A percentile compares a stretch with the other conserved stretches of the same genome.
phyloP scores from a whole-genome alignment of 345 rosid species.

The Salix dunnii region DNA sequence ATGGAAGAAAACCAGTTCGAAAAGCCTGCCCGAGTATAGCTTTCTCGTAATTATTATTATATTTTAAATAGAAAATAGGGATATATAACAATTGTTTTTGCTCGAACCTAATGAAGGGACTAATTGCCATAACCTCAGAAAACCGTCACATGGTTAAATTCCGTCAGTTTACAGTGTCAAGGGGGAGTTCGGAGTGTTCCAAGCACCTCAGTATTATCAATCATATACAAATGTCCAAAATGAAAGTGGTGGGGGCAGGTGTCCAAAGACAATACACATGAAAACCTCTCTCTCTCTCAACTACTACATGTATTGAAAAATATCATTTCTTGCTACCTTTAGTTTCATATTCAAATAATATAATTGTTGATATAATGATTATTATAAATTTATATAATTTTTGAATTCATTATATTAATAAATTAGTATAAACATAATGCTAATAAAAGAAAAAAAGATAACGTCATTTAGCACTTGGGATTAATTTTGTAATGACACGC shows the following conservation, averaged over 20 bases:
- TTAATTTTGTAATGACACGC: neutral
- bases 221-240: neutral
- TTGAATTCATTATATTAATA: too few relatives aligned
- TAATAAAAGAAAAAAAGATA: neutral
- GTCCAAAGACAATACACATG: neutral
- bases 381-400: too few relatives aligned
- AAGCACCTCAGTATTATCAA: neutral
- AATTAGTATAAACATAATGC: too few relatives aligned
- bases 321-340: neutral
- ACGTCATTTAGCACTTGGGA: neutral
- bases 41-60: too few relatives aligned
- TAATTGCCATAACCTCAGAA: neutral
- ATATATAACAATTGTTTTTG: too few relatives aligned
- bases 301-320: too few relatives aligned
- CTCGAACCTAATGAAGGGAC: neutral
- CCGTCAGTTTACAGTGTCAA: neutral
- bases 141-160: neutral
- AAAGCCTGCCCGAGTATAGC: too few relatives aligned
- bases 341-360: too few relatives aligned
- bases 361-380: too few relatives aligned
- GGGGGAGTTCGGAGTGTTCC: too few relatives aligned
- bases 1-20: too few relatives aligned
- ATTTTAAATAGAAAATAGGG: too few relatives aligned
- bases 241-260: neutral
- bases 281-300: neutral